Conservation (phyloP, 108 stramenopile genomes). For the Conticribra guillardii region DNA sequence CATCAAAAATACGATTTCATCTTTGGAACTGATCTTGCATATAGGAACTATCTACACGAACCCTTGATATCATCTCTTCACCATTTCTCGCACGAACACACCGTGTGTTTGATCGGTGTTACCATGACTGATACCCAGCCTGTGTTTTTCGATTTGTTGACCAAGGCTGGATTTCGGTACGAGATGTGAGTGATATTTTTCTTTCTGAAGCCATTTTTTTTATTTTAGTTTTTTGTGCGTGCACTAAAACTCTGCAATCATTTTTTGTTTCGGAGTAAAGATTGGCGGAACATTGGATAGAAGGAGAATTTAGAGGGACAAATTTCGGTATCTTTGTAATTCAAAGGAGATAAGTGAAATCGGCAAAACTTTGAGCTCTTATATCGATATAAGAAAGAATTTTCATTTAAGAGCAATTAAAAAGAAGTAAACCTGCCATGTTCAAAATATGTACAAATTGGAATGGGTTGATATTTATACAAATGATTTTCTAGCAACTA, state of each 20-base stretch:
- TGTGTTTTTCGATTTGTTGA: conserved; percentile 68
- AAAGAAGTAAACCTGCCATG: too few species aligned
- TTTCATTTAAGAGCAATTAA: too few species aligned
- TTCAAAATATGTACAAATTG: too few species aligned
- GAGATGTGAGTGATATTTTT: conserved; percentile 47
- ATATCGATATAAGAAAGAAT: background rate
- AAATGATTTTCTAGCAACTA: too few species aligned
- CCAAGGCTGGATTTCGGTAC: conserved; percentile 65
- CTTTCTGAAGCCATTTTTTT: too few species aligned
- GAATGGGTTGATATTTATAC: too few species aligned
- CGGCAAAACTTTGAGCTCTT: background rate
- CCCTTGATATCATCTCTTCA: conserved; percentile 77
- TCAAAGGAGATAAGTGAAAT: conserved; percentile 28
- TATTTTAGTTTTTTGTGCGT: too few species aligned
- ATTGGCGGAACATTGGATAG: conserved; percentile 68
- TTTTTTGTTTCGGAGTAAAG: too few species aligned
- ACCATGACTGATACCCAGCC: conserved; percentile 88
- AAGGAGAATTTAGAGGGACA: conserved; percentile 58
- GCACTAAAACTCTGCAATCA: too few species aligned
- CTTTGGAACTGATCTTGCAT: conserved; percentile 86
- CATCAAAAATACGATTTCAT: conserved; percentile 78
- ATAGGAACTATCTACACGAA: conserved; percentile 74
- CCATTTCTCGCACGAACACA: conserved; percentile 53
- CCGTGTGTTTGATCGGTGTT: conserved; percentile 68
- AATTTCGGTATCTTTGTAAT: conserved; percentile 83